Evolutionary conservation across 2,329 filamentous ascomycete genomes (phyloP).

Genomic region (Ascosphaera apis): DNA sequence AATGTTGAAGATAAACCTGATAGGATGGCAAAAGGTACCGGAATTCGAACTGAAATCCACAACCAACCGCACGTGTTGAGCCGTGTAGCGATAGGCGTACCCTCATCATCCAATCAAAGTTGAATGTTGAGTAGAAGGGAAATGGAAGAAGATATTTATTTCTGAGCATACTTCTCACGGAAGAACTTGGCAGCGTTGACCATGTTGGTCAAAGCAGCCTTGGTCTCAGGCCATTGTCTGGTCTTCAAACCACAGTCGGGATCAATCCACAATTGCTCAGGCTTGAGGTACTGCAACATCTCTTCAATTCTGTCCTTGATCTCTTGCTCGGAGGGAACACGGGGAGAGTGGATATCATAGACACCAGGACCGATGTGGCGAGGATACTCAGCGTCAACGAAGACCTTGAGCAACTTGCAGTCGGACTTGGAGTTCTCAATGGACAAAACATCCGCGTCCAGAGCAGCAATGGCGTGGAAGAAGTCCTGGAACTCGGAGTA

Average conservation of each 20-base stretch:
- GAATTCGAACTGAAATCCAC: background rate
- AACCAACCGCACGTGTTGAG: background rate
- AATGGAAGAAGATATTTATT: too few species aligned
- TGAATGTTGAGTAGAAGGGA: background rate
- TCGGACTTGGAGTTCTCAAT: slow-evolving; percentile 99
- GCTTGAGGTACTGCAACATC: slow-evolving; percentile 95
- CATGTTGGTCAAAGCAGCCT: slow-evolving; percentile 88
- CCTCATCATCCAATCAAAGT: background rate
- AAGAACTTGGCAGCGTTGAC: slow-evolving; percentile 94
- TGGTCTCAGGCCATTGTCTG: slow-evolving; percentile 95
- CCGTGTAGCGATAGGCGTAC: background rate
- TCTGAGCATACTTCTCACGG: slow-evolving; percentile 66
- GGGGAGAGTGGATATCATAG: slow-evolving; percentile 98
- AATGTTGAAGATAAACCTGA: background rate
- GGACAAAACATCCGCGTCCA: slow-evolving; percentile 93
- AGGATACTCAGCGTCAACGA: slow-evolving; percentile 90
- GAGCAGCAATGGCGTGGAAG: slow-evolving; percentile 97
- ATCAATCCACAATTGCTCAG: slow-evolving; percentile 98
- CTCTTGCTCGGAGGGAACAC: slow-evolving; percentile 91
- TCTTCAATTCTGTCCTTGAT: slow-evolving; percentile 94
- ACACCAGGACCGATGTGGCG: slow-evolving; percentile 98
- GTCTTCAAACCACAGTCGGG: slow-evolving; percentile 99
- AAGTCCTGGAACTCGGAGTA: slow-evolving; percentile 99
- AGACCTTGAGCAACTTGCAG: slow-evolving; percentile 96
- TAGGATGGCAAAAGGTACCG: background rate